Evolutionary conservation across 257 asterid species (phyloP).

Genomic region (Capsicum baccatum): DNA sequence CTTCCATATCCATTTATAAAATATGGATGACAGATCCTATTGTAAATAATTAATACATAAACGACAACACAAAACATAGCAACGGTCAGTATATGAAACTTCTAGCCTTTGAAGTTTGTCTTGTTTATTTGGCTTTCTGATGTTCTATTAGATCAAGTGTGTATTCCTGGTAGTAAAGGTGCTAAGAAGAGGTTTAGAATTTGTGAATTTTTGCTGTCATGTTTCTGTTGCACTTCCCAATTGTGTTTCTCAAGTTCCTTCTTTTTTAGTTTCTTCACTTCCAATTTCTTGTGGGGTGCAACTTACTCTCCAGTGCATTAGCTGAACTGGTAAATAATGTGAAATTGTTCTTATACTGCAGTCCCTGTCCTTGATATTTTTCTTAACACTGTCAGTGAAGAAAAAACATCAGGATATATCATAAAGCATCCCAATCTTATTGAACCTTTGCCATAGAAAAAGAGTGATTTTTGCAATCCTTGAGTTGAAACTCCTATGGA

Average conservation of each 20-base stretch:
- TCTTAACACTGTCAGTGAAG: not conserved
- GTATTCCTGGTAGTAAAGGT: not conserved
- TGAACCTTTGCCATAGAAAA: not conserved
- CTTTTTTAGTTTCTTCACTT: not conserved
- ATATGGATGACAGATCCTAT: not conserved
- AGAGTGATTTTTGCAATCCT: not conserved
- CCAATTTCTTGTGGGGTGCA: conserved; percentile 3
- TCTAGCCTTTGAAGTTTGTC: not conserved
- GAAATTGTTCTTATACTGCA: not conserved
- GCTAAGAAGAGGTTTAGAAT: not conserved
- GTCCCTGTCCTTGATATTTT: conserved; percentile 4
- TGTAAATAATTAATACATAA: not conserved
- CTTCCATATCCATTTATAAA: not conserved
- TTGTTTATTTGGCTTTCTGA: not conserved
- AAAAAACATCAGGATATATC: not conserved
- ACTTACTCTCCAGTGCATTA: conserved; percentile 5
- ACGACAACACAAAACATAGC: not conserved
- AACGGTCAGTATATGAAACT: not conserved
- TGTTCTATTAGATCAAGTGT: not conserved
- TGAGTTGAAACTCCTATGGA: not conserved
- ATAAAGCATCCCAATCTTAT: not conserved
- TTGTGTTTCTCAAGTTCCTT: not conserved
- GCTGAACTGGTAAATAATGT: not conserved
- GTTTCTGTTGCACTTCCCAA: not conserved
- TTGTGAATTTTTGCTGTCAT: not conserved